Percentiles rank a stretch among this genome's conserved stretches.
These are phyloP conservation scores for Dalbergia cochinchinensis DNA, from an alignment of 306 rosid species.

Conservation along the genomic window DNA sequence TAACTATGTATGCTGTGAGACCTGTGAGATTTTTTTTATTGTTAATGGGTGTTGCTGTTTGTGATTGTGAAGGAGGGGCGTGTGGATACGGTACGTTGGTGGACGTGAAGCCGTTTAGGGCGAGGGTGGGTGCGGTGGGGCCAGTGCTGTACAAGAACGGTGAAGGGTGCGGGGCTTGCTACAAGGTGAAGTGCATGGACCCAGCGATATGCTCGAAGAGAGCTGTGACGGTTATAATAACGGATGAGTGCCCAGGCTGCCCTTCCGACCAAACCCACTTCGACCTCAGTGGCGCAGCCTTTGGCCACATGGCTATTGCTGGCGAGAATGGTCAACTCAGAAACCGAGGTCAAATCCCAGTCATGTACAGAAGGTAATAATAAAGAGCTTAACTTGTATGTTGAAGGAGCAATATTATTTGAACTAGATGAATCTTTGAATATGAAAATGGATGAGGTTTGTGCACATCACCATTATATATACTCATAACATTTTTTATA, in stretches of 20 bases:
- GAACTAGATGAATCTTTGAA: too few species aligned
- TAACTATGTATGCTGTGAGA: too few species aligned
- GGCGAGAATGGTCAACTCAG: slow-evolving; percentile 75
- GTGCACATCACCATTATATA: too few species aligned
- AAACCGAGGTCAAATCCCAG: slow-evolving; percentile 73
- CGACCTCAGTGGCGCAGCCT: slow-evolving; percentile 94
- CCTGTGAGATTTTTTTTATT: background rate
- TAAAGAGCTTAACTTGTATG: background rate
- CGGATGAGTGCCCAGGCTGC: slow-evolving; percentile 93
- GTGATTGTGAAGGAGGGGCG: slow-evolving; percentile 77
- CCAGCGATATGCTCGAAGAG: slow-evolving; percentile 71
- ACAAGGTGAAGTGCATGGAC: slow-evolving; percentile 87
- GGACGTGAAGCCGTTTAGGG: slow-evolving; percentile 86
- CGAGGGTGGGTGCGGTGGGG: slow-evolving; percentile 90
- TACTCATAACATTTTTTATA: too few species aligned
- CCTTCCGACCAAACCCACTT: slow-evolving; percentile 73
- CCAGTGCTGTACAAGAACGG: slow-evolving; percentile 77
- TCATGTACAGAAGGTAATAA: slow-evolving; percentile 70
- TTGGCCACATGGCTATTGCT: slow-evolving; percentile 80
- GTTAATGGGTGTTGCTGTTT: background rate
- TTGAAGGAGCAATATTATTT: too few species aligned
- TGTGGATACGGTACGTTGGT: slow-evolving; percentile 89
- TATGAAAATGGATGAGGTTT: too few species aligned
- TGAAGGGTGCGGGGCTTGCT: slow-evolving; percentile 93
- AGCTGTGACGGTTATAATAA: slow-evolving; percentile 82